Conservation (phyloP, 1,284 basidiomycete species). For the Microbotryum silenes-acaulis region DNA sequence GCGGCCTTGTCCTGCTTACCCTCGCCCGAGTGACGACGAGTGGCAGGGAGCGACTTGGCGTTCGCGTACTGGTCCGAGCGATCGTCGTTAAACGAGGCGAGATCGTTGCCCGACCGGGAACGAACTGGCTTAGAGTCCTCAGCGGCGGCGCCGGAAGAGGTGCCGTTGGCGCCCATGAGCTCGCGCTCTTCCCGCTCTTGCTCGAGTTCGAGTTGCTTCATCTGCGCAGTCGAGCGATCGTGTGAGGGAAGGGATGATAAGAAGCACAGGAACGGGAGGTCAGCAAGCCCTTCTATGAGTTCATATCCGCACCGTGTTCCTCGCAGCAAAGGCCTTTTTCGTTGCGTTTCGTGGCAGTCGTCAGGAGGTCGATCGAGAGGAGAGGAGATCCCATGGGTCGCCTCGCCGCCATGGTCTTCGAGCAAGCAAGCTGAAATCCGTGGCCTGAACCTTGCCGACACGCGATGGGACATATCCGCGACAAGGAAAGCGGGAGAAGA, state of each 20-base stretch:
- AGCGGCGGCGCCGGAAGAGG: slow-evolving; percentile 38
- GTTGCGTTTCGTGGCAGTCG: too few relatives aligned
- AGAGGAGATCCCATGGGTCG: too few relatives aligned
- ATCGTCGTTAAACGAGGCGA: slow-evolving; percentile 24
- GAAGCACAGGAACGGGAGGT: not conserved
- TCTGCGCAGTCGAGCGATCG: slow-evolving; percentile 7
- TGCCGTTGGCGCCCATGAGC: slow-evolving; percentile 18
- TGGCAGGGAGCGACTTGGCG: slow-evolving; percentile 31
- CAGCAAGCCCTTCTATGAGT: too few relatives aligned
- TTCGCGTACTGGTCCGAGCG: slow-evolving; percentile 4
- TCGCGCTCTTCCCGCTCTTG: slow-evolving; percentile 32
- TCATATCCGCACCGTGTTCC: too few relatives aligned
- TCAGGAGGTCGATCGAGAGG: too few relatives aligned
- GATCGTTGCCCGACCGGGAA: slow-evolving; percentile 33
- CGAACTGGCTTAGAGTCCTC: slow-evolving; percentile 35
- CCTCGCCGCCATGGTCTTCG: too few relatives aligned
- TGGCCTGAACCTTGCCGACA: too few relatives aligned
- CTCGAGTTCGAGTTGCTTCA: slow-evolving; percentile 32
- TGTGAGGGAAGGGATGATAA: too few relatives aligned
- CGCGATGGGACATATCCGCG: too few relatives aligned
- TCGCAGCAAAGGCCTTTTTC: too few relatives aligned
- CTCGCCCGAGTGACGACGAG: slow-evolving; percentile 30
- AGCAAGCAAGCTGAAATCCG: too few relatives aligned
- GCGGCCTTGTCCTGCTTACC: slow-evolving; percentile 12
- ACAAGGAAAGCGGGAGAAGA: not conserved